Base-by-base conservation (phyloP, 441 rosid species). In the Jatropha multifida region DNA sequence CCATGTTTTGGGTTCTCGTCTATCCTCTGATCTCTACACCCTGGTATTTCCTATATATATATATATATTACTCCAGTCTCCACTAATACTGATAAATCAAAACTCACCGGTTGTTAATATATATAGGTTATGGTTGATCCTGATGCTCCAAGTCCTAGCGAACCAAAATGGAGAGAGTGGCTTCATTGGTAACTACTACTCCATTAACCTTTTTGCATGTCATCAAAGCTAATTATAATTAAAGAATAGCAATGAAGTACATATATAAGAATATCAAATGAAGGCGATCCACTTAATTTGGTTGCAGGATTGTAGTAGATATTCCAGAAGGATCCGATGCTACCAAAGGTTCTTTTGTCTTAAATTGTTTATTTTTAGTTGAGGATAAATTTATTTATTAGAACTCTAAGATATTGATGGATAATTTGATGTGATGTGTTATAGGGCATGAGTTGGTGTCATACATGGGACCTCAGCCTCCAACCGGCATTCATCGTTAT, bases 131-230 rank as follows among this genome's bases (percentile, higher is more conserved):
- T 94, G 98, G 89, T 88, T 48, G 97, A 94, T 81, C 97, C 98
- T 68, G 98, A 94, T 77, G 97, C 98, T 44, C 98, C 98, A 15
- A 94, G 97, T 69, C 98, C 98, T 6, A 92, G 97, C 65, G 97
- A 94, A 76, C 98, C 98, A 5, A 83, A 77, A 78, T 82, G 86
- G 86, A 81, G 98, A 76, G 98, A 94, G 80, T 92, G 94, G 97
- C 85, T 90, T 74, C 98, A 92, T 68, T 92, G 98, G 98, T 94
- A n/a, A 12, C 51, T 51, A 38, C 15, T 26, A 20, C 51, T 14
- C 32, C 32, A 32, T 32, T 32, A 32, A 32, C 32, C 32, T 11
- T 44, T 6, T 6, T 44, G 48, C 48, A 44, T 44, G 48, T 44
- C 48, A 44, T 6, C 6, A 2, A 11, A 44, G 48, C 32, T 32